phyloP scores from a whole-genome alignment of 148 eudicot genomes.

The Mesembryanthemum crystallinum region DNA sequence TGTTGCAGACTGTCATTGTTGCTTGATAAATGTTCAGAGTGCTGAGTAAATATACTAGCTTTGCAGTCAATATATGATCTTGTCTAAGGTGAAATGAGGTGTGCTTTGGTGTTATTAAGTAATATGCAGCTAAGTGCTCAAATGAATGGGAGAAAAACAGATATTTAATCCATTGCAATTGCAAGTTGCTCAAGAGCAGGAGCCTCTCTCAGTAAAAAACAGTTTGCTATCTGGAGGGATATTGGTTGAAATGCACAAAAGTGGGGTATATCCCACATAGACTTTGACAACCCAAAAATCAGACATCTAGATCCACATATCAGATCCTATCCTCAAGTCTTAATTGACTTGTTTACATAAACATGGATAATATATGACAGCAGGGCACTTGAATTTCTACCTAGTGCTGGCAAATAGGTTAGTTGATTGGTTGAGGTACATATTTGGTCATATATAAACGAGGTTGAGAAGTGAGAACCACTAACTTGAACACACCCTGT shows the following conservation, averaged over 20 bases:
- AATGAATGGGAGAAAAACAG: not conserved
- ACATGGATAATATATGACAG: not conserved
- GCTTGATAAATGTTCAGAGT: not conserved
- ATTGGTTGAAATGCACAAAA: not conserved
- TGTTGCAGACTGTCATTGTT: not conserved
- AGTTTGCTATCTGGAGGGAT: not conserved
- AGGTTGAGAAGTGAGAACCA: no score
- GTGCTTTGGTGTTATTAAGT: not conserved
- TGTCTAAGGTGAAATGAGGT: not conserved
- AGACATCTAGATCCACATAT: not conserved
- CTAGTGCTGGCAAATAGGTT: no score
- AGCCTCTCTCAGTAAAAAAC: not conserved
- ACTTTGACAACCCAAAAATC: not conserved
- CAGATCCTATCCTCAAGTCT: not conserved
- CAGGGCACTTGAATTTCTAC: not conserved
- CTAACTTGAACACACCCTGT: no score
- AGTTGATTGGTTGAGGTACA: no score
- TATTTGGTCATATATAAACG: not conserved
- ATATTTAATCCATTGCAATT: not conserved
- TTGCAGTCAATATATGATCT: not conserved
- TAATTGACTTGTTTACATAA: no score
- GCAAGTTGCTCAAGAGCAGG: not conserved
- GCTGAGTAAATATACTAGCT: not conserved
- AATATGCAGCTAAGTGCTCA: not conserved
- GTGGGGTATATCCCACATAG: not conserved